Conservation (phyloP, 805 yeast genomes). For the Candida argentea region DNA sequence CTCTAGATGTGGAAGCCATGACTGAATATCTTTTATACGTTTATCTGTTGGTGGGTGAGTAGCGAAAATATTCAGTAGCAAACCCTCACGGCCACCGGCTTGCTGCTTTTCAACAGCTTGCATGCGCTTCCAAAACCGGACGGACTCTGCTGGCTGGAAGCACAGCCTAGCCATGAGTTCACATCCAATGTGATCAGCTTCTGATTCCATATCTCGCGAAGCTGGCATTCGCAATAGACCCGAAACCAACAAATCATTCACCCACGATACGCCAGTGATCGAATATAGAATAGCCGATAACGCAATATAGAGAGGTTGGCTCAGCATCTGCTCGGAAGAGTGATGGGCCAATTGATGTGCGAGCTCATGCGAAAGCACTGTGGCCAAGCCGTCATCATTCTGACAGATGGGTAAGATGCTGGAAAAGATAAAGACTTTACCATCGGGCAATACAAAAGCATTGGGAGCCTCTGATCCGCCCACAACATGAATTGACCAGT, state of each 20-base stretch:
- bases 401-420: conserved; percentile 68
- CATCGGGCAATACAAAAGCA: conserved; percentile 94
- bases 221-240: conserved; percentile 69
- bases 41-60: conserved; percentile 85
- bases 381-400: conserved; percentile 89
- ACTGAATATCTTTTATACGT: conserved; percentile 56
- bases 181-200: conserved; percentile 91
- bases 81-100: conserved; percentile 13
- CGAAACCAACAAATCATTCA: conserved; percentile 43
- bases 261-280: conserved; percentile 45
- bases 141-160: conserved; percentile 66
- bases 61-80: conserved; percentile 53
- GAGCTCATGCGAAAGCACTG: conserved; percentile 86
- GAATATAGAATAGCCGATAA: conserved; percentile 45
- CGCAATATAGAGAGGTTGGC: conserved; percentile 58
- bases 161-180: conserved; percentile 90
- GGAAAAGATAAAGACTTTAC: conserved; percentile 84
- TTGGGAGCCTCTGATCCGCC: conserved; percentile 75
- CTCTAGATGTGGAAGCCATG: conserved; percentile 58
- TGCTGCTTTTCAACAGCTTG: conserved; percentile 19
- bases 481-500: conserved; percentile 80
- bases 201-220: conserved; percentile 88
- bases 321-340: conserved; percentile 71
- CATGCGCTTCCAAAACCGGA: conserved; percentile 80
- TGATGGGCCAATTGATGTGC: conserved; percentile 94